phyloP scores from a whole-genome alignment of 2,329 filamentous ascomycete genomes.

The Corinectria fuckeliana region DNA sequence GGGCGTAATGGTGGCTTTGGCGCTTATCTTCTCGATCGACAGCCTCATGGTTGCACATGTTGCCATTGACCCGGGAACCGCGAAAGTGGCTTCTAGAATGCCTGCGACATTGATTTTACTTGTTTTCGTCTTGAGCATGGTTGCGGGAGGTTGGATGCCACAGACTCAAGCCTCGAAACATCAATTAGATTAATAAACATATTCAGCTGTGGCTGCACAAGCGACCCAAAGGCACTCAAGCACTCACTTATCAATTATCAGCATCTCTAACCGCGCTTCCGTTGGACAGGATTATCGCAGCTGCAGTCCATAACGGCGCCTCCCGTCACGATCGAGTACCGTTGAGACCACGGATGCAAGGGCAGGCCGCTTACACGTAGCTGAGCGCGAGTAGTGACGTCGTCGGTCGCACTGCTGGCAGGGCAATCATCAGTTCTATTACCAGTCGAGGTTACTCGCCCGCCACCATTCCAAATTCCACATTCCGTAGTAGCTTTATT shows the following conservation, averaged over 20 bases:
- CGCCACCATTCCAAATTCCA: conserved; percentile 11
- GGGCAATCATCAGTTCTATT: conserved; percentile 14
- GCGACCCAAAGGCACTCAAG: neutral
- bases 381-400: conserved; percentile 11
- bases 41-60: neutral
- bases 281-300: neutral
- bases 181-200: neutral
- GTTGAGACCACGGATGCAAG: conserved; percentile 6
- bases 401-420: neutral
- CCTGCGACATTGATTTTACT: neutral
- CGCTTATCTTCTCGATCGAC: neutral
- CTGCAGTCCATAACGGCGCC: neutral
- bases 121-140: neutral
- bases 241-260: too few species aligned
- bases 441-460: neutral
- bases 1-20: neutral
- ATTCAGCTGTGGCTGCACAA: neutral
- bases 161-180: neutral
- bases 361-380: conserved; percentile 5
- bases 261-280: neutral
- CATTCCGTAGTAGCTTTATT: too few species aligned
- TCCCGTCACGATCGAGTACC: neutral
- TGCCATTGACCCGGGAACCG: neutral
- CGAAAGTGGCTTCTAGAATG: neutral
- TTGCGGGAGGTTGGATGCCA: neutral